Conservation (phyloP, 2,329 filamentous ascomycete genomes). For the Penicillium sp. region DNA sequence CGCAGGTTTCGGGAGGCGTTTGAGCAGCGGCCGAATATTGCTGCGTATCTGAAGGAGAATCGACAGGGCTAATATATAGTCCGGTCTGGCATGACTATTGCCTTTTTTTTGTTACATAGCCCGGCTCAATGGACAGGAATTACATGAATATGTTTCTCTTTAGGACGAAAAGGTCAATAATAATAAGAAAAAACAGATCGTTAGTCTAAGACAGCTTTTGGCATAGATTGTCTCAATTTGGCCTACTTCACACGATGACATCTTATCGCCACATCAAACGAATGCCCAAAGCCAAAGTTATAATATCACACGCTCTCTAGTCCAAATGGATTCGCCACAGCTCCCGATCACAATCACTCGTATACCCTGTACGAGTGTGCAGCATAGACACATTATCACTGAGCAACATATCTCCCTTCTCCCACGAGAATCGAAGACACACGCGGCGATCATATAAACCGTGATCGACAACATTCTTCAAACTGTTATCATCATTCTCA, state of each 20-base stretch:
- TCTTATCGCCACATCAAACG: too few relatives aligned
- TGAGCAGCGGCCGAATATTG: conserved; percentile 8
- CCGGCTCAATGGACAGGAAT: too few relatives aligned
- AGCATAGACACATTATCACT: conserved; percentile 45
- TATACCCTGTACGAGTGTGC: conserved; percentile 26
- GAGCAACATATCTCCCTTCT: conserved; percentile 51
- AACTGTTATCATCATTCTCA: conserved; percentile 37
- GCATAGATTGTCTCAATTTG: too few relatives aligned
- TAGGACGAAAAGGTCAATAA: too few relatives aligned
- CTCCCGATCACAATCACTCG: conserved; percentile 22
- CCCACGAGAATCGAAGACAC: conserved; percentile 49
- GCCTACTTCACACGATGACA: too few relatives aligned
- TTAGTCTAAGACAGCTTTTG: too few relatives aligned
- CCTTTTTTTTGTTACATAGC: too few relatives aligned
- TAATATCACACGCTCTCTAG: conserved; percentile 3
- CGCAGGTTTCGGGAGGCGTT: conserved; percentile 11
- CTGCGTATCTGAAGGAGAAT: conserved; percentile 1
- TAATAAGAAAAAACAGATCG: too few relatives aligned
- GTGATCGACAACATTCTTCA: conserved; percentile 39
- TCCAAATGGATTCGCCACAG: conserved; percentile 27
- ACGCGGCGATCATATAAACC: conserved; percentile 49
- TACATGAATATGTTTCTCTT: too few relatives aligned
- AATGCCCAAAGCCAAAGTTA: too few relatives aligned
- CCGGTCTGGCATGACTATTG: too few relatives aligned
- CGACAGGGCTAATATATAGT: too few relatives aligned